Conservation (phyloP, 441 rosid species). For the Arabidopsis lyrata region DNA sequence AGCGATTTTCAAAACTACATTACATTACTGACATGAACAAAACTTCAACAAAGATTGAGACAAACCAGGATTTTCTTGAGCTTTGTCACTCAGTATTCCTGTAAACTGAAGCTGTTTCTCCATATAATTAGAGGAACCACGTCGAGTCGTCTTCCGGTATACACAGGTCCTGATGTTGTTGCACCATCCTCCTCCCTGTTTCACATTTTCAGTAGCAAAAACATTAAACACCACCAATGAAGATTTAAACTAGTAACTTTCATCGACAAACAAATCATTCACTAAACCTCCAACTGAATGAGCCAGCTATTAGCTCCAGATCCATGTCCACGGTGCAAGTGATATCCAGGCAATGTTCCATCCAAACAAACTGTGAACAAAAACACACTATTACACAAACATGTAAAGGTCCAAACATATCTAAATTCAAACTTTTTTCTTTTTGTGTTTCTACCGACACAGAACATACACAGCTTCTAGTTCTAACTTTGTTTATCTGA, state of each 20-base stretch:
- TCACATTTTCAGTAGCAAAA: conserved; percentile 13
- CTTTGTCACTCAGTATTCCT: conserved; percentile 87
- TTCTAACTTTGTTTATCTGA: conserved; percentile 9
- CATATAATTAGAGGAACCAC: conserved; percentile 88
- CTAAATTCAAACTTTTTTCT: background rate
- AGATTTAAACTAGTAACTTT: background rate
- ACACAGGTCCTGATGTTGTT: conserved; percentile 77
- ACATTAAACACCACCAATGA: background rate
- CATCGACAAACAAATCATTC: conserved; percentile 7
- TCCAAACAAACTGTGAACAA: conserved; percentile 82
- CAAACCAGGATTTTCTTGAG: conserved; percentile 87
- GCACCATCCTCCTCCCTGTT: conserved; percentile 99
- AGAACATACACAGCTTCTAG: conserved; percentile 7
- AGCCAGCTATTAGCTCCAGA: conserved; percentile 94
- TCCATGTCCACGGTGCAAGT: conserved; percentile 83
- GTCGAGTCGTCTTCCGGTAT: conserved; percentile 81
- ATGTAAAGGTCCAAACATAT: background rate
- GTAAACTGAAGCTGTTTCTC: conserved; percentile 83
- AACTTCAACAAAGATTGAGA: conserved; percentile 13
- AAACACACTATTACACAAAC: conserved; percentile 9
- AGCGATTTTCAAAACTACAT: conserved; percentile 6
- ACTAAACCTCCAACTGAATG: conserved; percentile 84
- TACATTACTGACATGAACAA: background rate
- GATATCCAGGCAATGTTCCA: conserved; percentile 98
- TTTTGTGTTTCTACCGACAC: background rate